Percentiles rank a stretch among this genome's conserved stretches.
These are phyloP conservation scores for Alternaria tenuissima DNA, from an alignment of 2,329 filamentous ascomycete genomes.

Conservation along the genomic window DNA sequence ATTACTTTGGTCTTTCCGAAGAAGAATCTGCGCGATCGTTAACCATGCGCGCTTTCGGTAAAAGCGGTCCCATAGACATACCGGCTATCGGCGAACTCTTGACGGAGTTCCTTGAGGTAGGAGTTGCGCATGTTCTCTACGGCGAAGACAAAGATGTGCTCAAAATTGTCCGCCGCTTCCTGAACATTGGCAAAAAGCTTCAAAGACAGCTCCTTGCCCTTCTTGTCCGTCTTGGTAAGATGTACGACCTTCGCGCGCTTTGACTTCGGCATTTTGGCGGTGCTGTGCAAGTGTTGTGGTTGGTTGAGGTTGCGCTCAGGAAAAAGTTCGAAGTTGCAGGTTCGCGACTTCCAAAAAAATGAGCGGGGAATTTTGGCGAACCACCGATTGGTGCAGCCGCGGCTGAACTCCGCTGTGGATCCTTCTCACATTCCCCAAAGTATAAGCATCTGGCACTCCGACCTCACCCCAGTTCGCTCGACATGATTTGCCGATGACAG, in stretches of 20 bases:
- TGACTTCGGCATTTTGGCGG: slow-evolving; percentile 85
- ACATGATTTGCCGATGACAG: slow-evolving; percentile 36
- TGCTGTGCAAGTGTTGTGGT: slow-evolving; percentile 24
- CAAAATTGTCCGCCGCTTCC: slow-evolving; percentile 82
- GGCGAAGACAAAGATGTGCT: slow-evolving; percentile 90
- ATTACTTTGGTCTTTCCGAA: slow-evolving; percentile 99
- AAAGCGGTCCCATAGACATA: slow-evolving; percentile 54
- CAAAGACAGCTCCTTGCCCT: slow-evolving; percentile 88
- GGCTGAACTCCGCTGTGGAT: slow-evolving; percentile 26
- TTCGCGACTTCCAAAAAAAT: slow-evolving; percentile 30
- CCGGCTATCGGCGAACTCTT: slow-evolving; percentile 85
- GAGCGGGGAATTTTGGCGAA: slow-evolving; percentile 47
- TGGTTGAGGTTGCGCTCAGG: slow-evolving; percentile 14
- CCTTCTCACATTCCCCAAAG: slow-evolving; percentile 12
- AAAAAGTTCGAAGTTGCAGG: slow-evolving; percentile 37
- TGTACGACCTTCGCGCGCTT: slow-evolving; percentile 90
- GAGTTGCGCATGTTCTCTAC: slow-evolving; percentile 99
- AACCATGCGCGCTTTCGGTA: background rate
- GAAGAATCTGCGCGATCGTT: slow-evolving; percentile 73
- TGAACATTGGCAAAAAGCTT: slow-evolving; percentile 89
- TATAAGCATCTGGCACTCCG: slow-evolving; percentile 2
- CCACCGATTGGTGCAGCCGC: slow-evolving; percentile 39
- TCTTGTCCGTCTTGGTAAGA: slow-evolving; percentile 91
- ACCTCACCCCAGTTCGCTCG: slow-evolving; percentile 9
- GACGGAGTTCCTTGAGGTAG: slow-evolving; percentile 88